Evolutionary conservation across 2,329 filamentous ascomycete genomes (phyloP), one percentile per base, ranked within the genome.

Genomic region (Fusarium sp.): DNA sequence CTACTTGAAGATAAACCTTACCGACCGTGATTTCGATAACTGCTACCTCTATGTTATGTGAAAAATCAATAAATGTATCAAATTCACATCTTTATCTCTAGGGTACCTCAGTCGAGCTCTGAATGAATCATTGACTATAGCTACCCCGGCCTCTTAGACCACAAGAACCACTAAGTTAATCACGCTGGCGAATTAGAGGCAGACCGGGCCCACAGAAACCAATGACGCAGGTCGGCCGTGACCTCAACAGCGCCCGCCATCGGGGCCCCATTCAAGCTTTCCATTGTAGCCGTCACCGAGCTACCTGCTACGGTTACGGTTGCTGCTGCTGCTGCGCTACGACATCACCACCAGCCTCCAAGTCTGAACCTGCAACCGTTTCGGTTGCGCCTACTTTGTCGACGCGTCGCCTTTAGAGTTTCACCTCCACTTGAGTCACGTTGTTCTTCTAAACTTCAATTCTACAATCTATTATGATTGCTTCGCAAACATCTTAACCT

Each of bases 191-290:
- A 76, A 77, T 77, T 52, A 70, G 61, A 69, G 24, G 22, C 36
- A 34, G 22, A 13, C 8, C 17, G 30, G 39, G 42, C 58, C 39
- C 54, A 32, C 38, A 47, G 44, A 65, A 66, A 61, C 62, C 60
- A 72, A 77, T 77, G 75, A 77, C 75, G 75, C 75, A 77, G 70
- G 67, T 48, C 47, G 22, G 42, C 18, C 42, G 67, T 77, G 74
- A 77, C 72, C 65, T 75, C 42, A 39, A 2, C 61, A 56, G 59
- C 56, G 56, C 61, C 62, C 61, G 62, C 62, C 48, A 48, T 62
- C 47, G 56, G 48, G 28, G 34, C 48, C 28, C 48, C 48, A 59
- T 62, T 54, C 61, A 66, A 75, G 68, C 66, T 41, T 68, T 69
- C 58, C 50, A 44, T 50, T 66, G 57, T 68, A 54, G 57, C 54